Conservation (phyloP, 75 land plant genomes). For the Gnetum montanum region DNA sequence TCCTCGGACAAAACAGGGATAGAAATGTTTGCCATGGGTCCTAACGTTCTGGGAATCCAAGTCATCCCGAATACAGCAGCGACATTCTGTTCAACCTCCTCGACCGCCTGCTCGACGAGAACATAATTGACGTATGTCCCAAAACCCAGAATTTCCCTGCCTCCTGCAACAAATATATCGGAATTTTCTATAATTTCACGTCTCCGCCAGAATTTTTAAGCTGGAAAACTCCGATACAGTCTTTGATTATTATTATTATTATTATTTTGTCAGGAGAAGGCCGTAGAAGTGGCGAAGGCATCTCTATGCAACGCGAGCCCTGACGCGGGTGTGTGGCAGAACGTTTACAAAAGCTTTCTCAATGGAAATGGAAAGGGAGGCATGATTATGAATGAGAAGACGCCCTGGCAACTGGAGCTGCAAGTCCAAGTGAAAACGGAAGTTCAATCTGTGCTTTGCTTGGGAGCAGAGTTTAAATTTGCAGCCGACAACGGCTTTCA, state of each 20-base stretch:
- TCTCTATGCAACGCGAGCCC: constrained; percentile 27
- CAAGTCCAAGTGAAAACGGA: no score
- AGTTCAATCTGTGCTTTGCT: no score
- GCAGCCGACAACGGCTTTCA: no score
- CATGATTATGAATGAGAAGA: no score
- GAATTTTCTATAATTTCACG: neutral
- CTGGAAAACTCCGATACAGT: no score
- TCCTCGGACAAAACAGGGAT: constrained; percentile 52
- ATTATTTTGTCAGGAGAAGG: neutral
- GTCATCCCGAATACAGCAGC: constrained; percentile 78
- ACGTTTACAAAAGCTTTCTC: constrained; percentile 61
- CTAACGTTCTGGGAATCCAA: constrained; percentile 74
- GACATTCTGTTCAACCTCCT: constrained; percentile 61
- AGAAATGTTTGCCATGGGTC: constrained; percentile 59
- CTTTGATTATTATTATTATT: no score
- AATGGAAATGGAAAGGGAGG: no score
- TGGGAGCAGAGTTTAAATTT: no score
- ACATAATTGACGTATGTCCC: constrained; percentile 31
- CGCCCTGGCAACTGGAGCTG: no score
- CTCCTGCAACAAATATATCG: neutral
- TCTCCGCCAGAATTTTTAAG: neutral
- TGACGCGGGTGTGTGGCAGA: constrained; percentile 49
- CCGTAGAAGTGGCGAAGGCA: constrained; percentile 20
- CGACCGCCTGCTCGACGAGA: constrained; percentile 20
- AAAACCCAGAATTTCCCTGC: neutral